phyloP scores from a whole-genome alignment of 768 basidiomycete species.

The Russula brevipes region DNA sequence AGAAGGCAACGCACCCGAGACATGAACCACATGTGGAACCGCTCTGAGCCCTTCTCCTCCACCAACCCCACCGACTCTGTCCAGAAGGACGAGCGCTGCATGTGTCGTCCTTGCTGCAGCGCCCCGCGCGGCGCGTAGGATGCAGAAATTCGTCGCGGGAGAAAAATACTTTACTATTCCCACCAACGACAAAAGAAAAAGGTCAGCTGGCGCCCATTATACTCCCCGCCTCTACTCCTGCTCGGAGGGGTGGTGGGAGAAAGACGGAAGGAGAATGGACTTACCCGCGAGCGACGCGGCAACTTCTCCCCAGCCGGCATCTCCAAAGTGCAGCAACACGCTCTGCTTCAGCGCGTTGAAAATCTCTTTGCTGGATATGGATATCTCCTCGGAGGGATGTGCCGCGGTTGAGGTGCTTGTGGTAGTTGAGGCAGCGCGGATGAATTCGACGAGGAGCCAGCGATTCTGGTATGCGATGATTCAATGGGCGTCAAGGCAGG shows the following conservation, averaged over 20 bases:
- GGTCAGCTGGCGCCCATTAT: too few relatives aligned
- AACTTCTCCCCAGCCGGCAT: constrained; percentile 81
- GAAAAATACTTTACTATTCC: constrained; percentile 81
- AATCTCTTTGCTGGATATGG: constrained; percentile 50
- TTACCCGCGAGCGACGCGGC: constrained; percentile 64
- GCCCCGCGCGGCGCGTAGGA: constrained; percentile 71
- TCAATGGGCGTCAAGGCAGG: neutral
- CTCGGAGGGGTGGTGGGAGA: neutral
- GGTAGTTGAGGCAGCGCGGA: constrained; percentile 59
- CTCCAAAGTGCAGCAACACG: constrained; percentile 70
- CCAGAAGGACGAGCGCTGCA: constrained; percentile 71
- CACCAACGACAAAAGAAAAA: neutral
- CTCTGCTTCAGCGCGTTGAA: constrained; percentile 66
- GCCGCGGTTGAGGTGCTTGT: constrained; percentile 48
- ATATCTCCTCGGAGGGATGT: constrained; percentile 51
- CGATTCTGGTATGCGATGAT: constrained; percentile 53
- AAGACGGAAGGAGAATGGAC: constrained; percentile 23
- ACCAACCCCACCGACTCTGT: constrained; percentile 46
- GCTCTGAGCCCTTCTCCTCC: constrained; percentile 32
- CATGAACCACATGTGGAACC: constrained; percentile 73
- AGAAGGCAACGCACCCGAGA: constrained; percentile 58
- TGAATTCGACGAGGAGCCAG: constrained; percentile 84
- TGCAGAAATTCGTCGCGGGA: constrained; percentile 74
- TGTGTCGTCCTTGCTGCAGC: constrained; percentile 77
- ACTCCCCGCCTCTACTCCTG: too few relatives aligned